Evolutionary conservation across 306 rosid species (phyloP), one percentile per base, ranked within the genome.

Genomic region (Malus sylvestris): DNA sequence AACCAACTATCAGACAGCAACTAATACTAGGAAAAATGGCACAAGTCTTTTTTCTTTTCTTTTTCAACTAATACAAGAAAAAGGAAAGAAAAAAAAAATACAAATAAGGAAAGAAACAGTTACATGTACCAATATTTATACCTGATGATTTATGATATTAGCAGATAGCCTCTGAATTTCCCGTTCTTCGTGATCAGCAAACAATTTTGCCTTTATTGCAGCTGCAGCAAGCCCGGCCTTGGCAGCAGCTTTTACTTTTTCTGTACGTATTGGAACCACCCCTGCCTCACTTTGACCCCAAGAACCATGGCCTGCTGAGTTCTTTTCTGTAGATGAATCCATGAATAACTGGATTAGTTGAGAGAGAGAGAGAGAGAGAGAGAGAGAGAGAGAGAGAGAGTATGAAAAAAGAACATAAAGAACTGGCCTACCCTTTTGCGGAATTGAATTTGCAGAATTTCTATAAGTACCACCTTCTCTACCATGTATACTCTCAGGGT

Each of bases 141-240:
- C 99, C 98, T 96, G 97, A 83, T 96, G 99, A 40, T 88, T 96
- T 74, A 96, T 80, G 11, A 96, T 93, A 83, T 91, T 96, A 70
- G 98, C 99, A 74, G 97, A 96, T 70, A 93, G 82, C 80, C 99
- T 91, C 89, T 96, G 99, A 78, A 96, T 96, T 88, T 96, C 99
- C n/a, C 99, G 87, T 83, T 96, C 99, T 89, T 96, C 99, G 42
- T 96, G 98, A 80, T 96, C 99, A 0, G 98, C 98, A 85, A 96
- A 96, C 73, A 91, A 83, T 84, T 96, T 96, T 33, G 99, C 96
- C 85, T 96, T 96, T 78, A 89, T 89, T 71, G 98, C 99, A 71
- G 99, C 99, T 32, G 98, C 98, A 76, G 96, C 93, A 63, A 96
- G 91, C 85, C 99, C 99, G 29, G 86, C 99, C 83, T 88, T 82